Percentiles rank a stretch among this genome's conserved stretches.
Conservation (phyloP, 495 filamentous ascomycete species). For the Neurospora africana region DNA sequence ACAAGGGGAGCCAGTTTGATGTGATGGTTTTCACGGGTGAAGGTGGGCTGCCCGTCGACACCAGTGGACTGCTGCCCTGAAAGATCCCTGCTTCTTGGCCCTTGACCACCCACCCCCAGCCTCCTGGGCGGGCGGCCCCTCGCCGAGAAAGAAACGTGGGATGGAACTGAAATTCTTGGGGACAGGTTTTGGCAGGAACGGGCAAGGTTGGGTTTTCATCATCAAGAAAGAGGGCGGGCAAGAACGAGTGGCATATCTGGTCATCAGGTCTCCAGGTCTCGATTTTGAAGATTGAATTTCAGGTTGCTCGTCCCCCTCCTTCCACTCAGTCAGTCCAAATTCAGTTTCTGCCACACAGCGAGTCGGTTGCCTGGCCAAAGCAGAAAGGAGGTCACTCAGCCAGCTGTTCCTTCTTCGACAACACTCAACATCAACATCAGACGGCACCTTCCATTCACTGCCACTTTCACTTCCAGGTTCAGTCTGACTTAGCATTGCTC, state of each 20-base stretch:
- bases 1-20: neutral
- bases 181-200: neutral
- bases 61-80: neutral
- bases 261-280: neutral
- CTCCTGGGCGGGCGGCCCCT: neutral
- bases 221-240: neutral
- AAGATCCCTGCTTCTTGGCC: neutral
- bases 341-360: neutral
- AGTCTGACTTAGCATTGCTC: constrained; percentile 2
- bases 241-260: neutral
- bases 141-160: neutral
- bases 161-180: neutral
- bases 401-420: neutral
- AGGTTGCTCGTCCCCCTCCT: neutral
- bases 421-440: neutral
- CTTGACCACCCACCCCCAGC: neutral
- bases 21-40: neutral
- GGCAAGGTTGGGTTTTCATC: neutral
- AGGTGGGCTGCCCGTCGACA: neutral
- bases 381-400: neutral
- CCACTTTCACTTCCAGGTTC: neutral
- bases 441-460: neutral
- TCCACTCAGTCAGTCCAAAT: neutral
- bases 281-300: neutral
- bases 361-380: neutral